Conservation (phyloP, 441 rosid genomes). For the Aquilaria agallochum region DNA sequence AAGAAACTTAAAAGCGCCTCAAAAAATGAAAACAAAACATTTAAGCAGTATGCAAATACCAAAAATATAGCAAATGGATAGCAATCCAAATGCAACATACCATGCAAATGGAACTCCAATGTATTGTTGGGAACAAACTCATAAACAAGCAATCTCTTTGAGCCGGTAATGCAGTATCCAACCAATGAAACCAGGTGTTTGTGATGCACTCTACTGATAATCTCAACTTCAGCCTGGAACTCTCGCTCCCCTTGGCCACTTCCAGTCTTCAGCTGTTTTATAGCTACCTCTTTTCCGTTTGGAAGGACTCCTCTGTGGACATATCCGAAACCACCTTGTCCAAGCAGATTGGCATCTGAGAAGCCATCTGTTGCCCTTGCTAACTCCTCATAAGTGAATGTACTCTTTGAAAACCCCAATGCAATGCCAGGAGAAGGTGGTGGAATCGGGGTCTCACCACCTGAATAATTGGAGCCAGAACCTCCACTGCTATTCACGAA, state of each 20-base stretch:
- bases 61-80: background rate
- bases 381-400: conserved; percentile 79
- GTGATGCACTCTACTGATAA: conserved; percentile 95
- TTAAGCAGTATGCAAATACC: background rate
- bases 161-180: conserved; percentile 84
- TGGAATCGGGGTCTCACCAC: conserved; percentile 54
- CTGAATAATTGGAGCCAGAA: conserved; percentile 78
- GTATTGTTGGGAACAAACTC: conserved; percentile 96
- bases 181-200: conserved; percentile 93
- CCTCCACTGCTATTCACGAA: conserved; percentile 83
- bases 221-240: conserved; percentile 97
- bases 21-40: too few species aligned
- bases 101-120: conserved; percentile 92
- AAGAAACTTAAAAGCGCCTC: conserved; percentile 5
- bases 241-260: conserved; percentile 99
- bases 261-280: conserved; percentile 90
- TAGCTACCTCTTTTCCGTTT: conserved; percentile 91
- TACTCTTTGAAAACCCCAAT: conserved; percentile 79
- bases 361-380: conserved; percentile 91
- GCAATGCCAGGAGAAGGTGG: conserved; percentile 80
- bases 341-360: conserved; percentile 83
- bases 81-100: conserved; percentile 27
- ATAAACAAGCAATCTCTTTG: conserved; percentile 82
- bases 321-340: conserved; percentile 98
- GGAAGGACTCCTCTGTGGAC: conserved; percentile 95